These are phyloP conservation scores for Saccharomyces pastorianus DNA, from an alignment of 1,139 yeast species.

Conservation along the genomic window DNA sequence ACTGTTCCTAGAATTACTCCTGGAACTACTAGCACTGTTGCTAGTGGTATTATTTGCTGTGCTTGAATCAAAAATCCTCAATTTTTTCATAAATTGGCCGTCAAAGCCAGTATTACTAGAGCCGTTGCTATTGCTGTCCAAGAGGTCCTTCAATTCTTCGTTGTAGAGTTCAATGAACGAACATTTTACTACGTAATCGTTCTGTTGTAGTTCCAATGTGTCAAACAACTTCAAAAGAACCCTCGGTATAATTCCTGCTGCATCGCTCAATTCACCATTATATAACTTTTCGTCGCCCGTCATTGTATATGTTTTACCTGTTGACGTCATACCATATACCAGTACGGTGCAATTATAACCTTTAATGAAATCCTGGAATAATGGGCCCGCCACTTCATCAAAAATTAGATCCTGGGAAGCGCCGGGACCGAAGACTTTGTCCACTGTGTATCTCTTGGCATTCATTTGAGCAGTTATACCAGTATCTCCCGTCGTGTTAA, in stretches of 20 bases:
- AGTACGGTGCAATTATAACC: constrained; percentile 68
- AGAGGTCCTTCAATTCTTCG: constrained; percentile 59
- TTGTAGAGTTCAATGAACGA: constrained; percentile 69
- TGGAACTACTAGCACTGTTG: constrained; percentile 10
- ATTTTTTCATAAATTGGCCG: constrained; percentile 26
- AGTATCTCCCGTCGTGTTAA: constrained; percentile 37
- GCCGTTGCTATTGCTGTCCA: constrained; percentile 34
- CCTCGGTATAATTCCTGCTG: constrained; percentile 65
- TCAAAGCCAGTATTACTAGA: constrained; percentile 7
- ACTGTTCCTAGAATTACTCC: constrained; percentile 12
- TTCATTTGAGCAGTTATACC: constrained; percentile 38
- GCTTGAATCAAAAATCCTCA: constrained; percentile 47
- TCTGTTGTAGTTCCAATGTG: constrained; percentile 31
- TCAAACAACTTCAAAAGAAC: constrained; percentile 49
- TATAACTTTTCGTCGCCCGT: constrained; percentile 46
- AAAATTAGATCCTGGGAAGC: constrained; percentile 56
- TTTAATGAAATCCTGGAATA: constrained; percentile 55
- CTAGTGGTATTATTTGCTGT: constrained; percentile 6
- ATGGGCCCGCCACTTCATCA: constrained; percentile 54
- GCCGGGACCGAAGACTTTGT: constrained; percentile 65
- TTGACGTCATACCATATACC: constrained; percentile 76
- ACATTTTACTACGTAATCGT: constrained; percentile 53
- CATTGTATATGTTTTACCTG: constrained; percentile 78
- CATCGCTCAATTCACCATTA: constrained; percentile 52
- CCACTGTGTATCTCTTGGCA: constrained; percentile 52